phyloP scores from a whole-genome alignment of 345 rosid genomes.

The Clausena lansium region DNA sequence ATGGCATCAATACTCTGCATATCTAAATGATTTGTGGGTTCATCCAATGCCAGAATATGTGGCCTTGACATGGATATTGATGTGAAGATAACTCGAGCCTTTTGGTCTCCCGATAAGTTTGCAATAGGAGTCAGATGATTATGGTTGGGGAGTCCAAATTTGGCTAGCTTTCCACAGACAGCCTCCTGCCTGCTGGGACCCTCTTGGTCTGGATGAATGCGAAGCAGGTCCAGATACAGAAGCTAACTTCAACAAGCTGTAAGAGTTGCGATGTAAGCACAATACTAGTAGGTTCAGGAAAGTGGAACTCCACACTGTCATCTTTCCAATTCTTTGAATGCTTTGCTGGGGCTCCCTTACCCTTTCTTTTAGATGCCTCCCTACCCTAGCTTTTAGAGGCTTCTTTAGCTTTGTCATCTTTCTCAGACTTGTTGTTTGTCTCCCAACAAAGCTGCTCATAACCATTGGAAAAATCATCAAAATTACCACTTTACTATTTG shows the following conservation, averaged over 20 bases:
- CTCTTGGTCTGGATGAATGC: too few species aligned
- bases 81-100: slow-evolving; percentile 32
- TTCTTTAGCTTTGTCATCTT: slow-evolving; percentile 46
- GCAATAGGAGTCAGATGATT: slow-evolving; percentile 33
- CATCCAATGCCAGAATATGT: slow-evolving; percentile 31
- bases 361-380: too few species aligned
- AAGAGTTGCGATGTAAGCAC: too few species aligned
- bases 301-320: too few species aligned
- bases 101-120: slow-evolving; percentile 33
- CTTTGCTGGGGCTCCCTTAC: too few species aligned
- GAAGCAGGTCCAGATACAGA: too few species aligned
- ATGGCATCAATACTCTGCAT: slow-evolving; percentile 38
- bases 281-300: too few species aligned
- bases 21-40: slow-evolving; percentile 35
- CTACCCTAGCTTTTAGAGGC: too few species aligned
- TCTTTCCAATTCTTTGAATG: too few species aligned
- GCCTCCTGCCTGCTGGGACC: too few species aligned
- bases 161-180: too few species aligned
- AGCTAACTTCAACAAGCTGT: too few species aligned
- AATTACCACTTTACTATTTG: slow-evolving; percentile 31
- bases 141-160: slow-evolving; percentile 2
- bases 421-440: slow-evolving; percentile 74
- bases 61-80: slow-evolving; percentile 36
- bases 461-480: slow-evolving; percentile 58
- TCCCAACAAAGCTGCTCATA: slow-evolving; percentile 88